phyloP scores from a whole-genome alignment of 2,329 filamentous ascomycete species.

The Alternaria dauci region DNA sequence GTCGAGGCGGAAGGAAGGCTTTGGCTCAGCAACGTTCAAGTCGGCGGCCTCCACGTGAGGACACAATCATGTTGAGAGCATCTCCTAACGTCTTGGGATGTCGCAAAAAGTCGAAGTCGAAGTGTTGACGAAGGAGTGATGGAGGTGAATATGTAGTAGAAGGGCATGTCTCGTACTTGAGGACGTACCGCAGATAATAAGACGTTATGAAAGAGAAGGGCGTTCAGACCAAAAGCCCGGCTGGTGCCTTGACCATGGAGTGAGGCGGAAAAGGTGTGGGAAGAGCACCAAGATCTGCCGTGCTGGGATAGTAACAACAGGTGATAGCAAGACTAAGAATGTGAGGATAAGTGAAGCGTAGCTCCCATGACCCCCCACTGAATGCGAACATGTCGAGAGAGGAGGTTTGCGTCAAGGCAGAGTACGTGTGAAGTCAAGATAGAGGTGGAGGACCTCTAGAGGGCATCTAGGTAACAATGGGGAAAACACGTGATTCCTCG shows the following conservation, averaged over 20 bases:
- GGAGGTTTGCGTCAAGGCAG: neutral
- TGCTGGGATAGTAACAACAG: neutral
- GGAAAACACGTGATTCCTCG: neutral
- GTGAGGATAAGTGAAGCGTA: neutral
- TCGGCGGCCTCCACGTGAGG: no score
- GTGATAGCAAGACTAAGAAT: neutral
- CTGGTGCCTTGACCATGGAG: neutral
- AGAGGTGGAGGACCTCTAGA: neutral
- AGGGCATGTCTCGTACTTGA: neutral
- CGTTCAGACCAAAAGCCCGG: neutral
- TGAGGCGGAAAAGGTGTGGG: neutral
- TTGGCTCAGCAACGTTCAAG: neutral
- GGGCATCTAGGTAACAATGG: neutral
- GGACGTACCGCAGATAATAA: neutral
- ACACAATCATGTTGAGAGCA: neutral
- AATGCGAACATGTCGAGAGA: neutral
- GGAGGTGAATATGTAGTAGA: neutral
- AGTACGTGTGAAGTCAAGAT: neutral
- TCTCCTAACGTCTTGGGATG: neutral
- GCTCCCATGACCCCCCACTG: neutral
- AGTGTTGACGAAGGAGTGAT: neutral
- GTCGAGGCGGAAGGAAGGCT: neutral
- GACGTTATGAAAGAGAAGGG: neutral
- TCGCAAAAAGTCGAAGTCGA: neutral
- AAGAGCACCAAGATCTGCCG: neutral